A percentile compares a stretch with the other conserved stretches of the same genome.
Conservation (phyloP, 1,284 basidiomycete genomes). For the Cryptococcus deneoformans region DNA sequence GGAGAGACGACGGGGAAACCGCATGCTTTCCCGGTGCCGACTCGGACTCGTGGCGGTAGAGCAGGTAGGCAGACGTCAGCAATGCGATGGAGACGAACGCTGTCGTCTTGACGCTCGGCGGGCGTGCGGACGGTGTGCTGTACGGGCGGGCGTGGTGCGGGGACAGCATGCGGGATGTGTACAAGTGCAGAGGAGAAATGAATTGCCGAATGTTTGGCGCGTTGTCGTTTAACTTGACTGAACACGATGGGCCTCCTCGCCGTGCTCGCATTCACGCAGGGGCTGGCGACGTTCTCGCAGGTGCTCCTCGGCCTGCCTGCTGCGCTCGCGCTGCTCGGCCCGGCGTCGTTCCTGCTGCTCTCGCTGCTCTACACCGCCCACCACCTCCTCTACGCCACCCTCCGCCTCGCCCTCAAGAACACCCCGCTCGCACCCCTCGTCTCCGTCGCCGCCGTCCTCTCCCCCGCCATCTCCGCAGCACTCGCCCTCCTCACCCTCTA, state of each 20-base stretch:
- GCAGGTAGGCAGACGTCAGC: constrained; percentile 22
- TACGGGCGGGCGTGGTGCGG: background rate
- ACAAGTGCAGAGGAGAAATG: too few relatives aligned
- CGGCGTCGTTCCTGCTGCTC: constrained; percentile 49
- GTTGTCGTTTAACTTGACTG: background rate
- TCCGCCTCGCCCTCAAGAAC: constrained; percentile 46
- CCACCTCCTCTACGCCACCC: constrained; percentile 46
- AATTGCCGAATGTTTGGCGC: too few relatives aligned
- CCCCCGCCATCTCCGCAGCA: constrained; percentile 39
- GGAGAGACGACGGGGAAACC: background rate
- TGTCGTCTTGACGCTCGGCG: constrained; percentile 14
- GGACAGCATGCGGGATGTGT: background rate
- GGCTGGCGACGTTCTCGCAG: constrained; percentile 43
- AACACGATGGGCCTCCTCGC: constrained; percentile 19
- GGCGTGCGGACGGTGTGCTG: constrained; percentile 1
- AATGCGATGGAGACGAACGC: constrained; percentile 25
- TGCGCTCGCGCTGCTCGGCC: constrained; percentile 45
- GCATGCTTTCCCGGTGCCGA: background rate
- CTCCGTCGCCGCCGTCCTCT: constrained; percentile 41
- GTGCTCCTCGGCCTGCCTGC: constrained; percentile 46
- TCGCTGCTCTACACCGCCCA: constrained; percentile 48
- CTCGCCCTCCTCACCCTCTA: constrained; percentile 36
- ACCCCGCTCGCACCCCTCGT: constrained; percentile 44
- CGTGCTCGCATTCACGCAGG: constrained; percentile 34
- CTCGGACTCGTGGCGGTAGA: constrained; percentile 34